Percentiles rank a stretch among this genome's conserved stretches.
Evolutionary conservation across 225 moss, liverwort and hornwort species (phyloP).

Genomic region (Pseudisothecium myosuroides): DNA sequence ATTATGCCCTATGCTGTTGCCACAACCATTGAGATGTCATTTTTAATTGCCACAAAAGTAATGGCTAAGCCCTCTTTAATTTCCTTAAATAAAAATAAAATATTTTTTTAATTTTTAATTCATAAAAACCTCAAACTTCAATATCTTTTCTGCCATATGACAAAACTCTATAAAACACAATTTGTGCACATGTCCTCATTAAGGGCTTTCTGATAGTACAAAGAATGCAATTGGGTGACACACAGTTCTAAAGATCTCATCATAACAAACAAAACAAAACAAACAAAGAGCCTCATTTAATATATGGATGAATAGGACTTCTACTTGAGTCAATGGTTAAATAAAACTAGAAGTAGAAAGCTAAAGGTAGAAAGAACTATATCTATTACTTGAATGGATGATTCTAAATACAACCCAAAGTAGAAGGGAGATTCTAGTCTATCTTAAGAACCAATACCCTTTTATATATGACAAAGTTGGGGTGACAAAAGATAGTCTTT

Average conservation of each 20-base stretch:
- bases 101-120: too few species aligned
- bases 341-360: background rate
- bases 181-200: rapidly evolving
- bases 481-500: rapidly evolving
- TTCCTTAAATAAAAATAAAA: too few species aligned
- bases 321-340: background rate
- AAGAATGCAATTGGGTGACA: too few species aligned
- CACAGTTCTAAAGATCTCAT: rapidly evolving
- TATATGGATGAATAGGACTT: background rate
- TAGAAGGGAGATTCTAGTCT: background rate
- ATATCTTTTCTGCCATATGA: too few species aligned
- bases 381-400: background rate
- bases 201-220: rapidly evolving
- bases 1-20: too few species aligned
- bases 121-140: too few species aligned
- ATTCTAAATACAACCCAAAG: background rate
- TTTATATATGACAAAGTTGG: background rate
- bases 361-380: background rate
- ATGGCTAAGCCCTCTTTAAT: too few species aligned
- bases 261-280: too few species aligned
- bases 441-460: background rate
- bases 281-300: too few species aligned
- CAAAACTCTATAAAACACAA: too few species aligned
- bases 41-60: too few species aligned
- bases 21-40: too few species aligned